Percentiles rank a stretch among this genome's conserved stretches.
These are phyloP conservation scores for Melocanna baccifera DNA, from an alignment of 176 grass and related monocot species.

Conservation along the genomic window DNA sequence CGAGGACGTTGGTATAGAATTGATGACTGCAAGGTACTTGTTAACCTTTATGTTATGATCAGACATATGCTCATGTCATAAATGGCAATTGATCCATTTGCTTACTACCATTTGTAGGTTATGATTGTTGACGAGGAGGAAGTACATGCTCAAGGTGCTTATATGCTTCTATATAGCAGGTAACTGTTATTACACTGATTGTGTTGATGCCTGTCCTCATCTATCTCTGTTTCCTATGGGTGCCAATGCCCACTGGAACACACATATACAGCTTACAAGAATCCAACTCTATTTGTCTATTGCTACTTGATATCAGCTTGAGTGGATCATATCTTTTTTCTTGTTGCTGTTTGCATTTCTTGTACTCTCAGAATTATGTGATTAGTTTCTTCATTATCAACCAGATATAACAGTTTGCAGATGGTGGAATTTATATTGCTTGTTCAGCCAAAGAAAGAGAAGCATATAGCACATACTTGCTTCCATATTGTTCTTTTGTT, in stretches of 20 bases:
- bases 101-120: slow-evolving; percentile 59
- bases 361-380: neutral
- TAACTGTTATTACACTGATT: slow-evolving; percentile 33
- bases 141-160: slow-evolving; percentile 94
- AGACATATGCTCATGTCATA: slow-evolving; percentile 3
- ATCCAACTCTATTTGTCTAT: slow-evolving; percentile 11
- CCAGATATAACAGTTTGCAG: neutral
- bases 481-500: slow-evolving; percentile 10
- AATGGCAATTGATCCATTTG: slow-evolving; percentile 5
- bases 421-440: slow-evolving; percentile 4
- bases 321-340: slow-evolving; percentile 9
- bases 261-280: slow-evolving; percentile 3
- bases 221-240: slow-evolving; percentile 13
- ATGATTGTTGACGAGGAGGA: slow-evolving; percentile 68
- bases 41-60: slow-evolving; percentile 19
- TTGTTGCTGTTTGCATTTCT: slow-evolving; percentile 19
- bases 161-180: slow-evolving; percentile 98
- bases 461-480: neutral
- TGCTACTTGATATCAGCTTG: slow-evolving; percentile 18
- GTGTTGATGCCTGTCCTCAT: neutral
- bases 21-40: slow-evolving; percentile 93
- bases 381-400: slow-evolving; percentile 4
- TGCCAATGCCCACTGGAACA: neutral
- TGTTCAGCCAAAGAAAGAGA: neutral
- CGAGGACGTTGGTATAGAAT: slow-evolving; percentile 68